phyloP scores from a whole-genome alignment of 345 rosid genomes.

The Arabis hirsuta region DNA sequence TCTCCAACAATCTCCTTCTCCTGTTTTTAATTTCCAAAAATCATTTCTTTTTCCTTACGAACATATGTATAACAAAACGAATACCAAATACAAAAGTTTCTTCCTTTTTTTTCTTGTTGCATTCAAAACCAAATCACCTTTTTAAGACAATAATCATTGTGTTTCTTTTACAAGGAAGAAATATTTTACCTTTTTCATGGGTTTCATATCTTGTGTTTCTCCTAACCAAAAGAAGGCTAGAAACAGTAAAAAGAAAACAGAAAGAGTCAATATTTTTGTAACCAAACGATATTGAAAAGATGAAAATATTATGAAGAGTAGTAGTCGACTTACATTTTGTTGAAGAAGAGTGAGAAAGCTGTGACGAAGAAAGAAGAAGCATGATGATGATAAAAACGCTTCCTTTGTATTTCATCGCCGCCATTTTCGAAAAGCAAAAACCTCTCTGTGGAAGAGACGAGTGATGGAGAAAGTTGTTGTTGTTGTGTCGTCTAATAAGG shows the following conservation, averaged over 20 bases:
- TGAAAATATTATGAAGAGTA: background rate
- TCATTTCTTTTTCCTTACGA: background rate
- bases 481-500: constrained; percentile 32
- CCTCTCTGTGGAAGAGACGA: constrained; percentile 8
- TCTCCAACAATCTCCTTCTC: constrained; percentile 26
- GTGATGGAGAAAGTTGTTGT: constrained; percentile 11
- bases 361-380: background rate
- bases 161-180: background rate
- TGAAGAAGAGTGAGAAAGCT: constrained; percentile 32
- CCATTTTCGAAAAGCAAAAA: constrained; percentile 31
- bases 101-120: too few species aligned
- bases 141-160: background rate
- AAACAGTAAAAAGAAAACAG: background rate
- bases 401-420: constrained; percentile 42
- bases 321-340: constrained; percentile 30
- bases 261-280: background rate
- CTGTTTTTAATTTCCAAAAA: constrained; percentile 5
- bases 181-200: constrained; percentile 32
- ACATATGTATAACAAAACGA: background rate
- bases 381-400: constrained; percentile 34
- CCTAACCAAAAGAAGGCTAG: constrained; percentile 37
- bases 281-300: background rate
- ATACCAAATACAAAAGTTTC: background rate
- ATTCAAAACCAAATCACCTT: too few species aligned
- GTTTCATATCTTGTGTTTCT: constrained; percentile 31